A percentile compares a stretch with the other conserved stretches of the same genome.
These are phyloP conservation scores for Blastobotrys malaysiensis DNA, from an alignment of 1,139 yeast genomes.

Conservation along the genomic window DNA sequence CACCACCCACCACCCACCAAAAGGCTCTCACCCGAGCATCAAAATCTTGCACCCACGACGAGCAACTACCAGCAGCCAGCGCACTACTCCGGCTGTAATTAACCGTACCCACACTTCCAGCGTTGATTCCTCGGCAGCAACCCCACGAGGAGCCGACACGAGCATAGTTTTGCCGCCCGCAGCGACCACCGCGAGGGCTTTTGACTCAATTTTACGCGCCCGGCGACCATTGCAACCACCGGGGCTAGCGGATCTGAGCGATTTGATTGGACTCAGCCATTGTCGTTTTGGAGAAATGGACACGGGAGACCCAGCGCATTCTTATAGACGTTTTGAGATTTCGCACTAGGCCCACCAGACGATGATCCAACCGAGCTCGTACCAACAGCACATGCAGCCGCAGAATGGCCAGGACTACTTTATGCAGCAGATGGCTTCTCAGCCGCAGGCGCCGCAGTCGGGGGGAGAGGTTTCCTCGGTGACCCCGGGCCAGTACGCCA, in stretches of 20 bases:
- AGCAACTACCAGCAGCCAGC: neutral
- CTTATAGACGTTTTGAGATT: neutral
- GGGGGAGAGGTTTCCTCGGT: neutral
- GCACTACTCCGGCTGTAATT: too few relatives aligned
- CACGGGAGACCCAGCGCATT: neutral
- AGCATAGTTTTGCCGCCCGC: too few relatives aligned
- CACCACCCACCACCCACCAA: neutral
- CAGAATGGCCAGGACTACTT: neutral
- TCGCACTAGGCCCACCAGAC: neutral
- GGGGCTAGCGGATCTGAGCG: too few relatives aligned
- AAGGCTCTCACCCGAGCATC: neutral
- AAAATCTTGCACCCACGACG: neutral
- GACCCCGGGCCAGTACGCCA: slow-evolving; percentile 13
- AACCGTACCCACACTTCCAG: too few relatives aligned
- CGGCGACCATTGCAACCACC: too few relatives aligned
- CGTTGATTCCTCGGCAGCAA: neutral
- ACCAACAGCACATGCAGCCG: slow-evolving; percentile 1
- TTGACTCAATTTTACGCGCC: too few relatives aligned
- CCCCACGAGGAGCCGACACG: neutral
- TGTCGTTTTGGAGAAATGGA: neutral
- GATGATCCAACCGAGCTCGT: slow-evolving; percentile 6
- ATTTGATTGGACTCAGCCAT: too few relatives aligned
- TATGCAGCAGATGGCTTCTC: neutral
- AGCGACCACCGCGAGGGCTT: too few relatives aligned
- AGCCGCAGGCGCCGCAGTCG: slow-evolving; percentile 1